Conservation (phyloP, 2,329 filamentous ascomycete species). For the Neurospora sp. region DNA sequence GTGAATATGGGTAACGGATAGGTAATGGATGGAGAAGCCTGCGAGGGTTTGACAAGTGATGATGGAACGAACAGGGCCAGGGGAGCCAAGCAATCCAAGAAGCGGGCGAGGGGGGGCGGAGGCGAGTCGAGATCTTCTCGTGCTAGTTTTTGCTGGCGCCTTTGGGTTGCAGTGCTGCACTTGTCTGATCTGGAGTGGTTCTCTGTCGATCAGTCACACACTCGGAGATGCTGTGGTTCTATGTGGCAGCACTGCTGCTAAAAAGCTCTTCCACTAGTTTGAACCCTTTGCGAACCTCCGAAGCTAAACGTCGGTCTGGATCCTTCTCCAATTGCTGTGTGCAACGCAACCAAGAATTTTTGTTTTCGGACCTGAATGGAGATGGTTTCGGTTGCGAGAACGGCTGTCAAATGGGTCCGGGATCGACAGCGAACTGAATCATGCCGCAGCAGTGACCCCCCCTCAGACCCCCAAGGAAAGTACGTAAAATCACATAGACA, state of each 20-base stretch:
- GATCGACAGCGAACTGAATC: neutral
- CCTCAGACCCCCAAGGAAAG: neutral
- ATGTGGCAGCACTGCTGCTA: neutral
- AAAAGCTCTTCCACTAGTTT: neutral
- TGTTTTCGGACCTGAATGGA: neutral
- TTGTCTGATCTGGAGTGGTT: constrained; percentile 4
- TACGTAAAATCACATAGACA: neutral
- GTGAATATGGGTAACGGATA: neutral
- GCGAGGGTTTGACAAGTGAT: neutral
- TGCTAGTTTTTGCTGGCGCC: constrained; percentile 6
- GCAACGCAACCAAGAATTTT: neutral
- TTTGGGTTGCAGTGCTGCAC: constrained; percentile 11
- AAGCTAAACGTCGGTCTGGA: neutral
- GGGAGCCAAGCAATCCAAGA: constrained; percentile 7
- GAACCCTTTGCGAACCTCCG: neutral
- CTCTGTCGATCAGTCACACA: constrained; percentile 7
- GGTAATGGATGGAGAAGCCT: neutral
- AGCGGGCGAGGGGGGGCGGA: constrained; percentile 9
- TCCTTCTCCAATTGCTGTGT: neutral
- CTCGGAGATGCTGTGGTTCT: neutral
- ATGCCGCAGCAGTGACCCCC: neutral
- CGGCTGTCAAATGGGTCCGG: neutral
- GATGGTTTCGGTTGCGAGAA: neutral
- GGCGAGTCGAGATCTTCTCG: constrained; percentile 17
- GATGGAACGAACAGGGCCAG: neutral